Evolutionary conservation across 2,329 filamentous ascomycete genomes (phyloP).

Genomic region (Parascedosporium putredinis): DNA sequence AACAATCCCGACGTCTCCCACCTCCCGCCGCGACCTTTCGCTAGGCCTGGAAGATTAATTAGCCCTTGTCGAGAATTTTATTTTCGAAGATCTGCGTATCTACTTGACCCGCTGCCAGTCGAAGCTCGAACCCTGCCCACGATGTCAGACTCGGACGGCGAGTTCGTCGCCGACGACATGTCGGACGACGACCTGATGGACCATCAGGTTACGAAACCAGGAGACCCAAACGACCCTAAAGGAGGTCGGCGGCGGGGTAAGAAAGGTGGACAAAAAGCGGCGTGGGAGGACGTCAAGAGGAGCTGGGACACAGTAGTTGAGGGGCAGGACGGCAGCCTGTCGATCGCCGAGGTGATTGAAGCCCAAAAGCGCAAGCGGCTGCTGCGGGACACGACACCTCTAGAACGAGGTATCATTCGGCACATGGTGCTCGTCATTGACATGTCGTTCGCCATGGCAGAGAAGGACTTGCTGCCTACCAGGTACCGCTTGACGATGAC

Average conservation of each 20-base stretch:
- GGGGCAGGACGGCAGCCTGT: slow-evolving; percentile 68
- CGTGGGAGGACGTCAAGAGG: slow-evolving; percentile 57
- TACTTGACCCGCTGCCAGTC: neutral
- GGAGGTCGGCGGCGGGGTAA: slow-evolving; percentile 11
- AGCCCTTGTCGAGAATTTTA: neutral
- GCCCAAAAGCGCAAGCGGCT: slow-evolving; percentile 73
- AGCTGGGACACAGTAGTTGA: slow-evolving; percentile 69
- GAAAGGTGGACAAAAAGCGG: slow-evolving; percentile 24
- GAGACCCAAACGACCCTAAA: neutral
- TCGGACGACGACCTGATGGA: slow-evolving; percentile 55
- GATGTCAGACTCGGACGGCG: slow-evolving; percentile 69
- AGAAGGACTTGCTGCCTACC: slow-evolving; percentile 88
- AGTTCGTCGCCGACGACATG: slow-evolving; percentile 52
- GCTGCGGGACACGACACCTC: slow-evolving; percentile 83
- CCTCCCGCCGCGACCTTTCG: too few species aligned
- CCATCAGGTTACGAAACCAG: slow-evolving; percentile 30
- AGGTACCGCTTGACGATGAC: slow-evolving; percentile 73
- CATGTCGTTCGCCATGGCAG: slow-evolving; percentile 84
- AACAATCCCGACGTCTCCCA: too few species aligned
- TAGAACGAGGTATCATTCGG: slow-evolving; percentile 96
- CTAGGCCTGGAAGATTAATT: too few species aligned
- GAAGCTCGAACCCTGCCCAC: neutral
- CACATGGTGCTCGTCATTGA: slow-evolving; percentile 87
- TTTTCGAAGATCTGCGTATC: neutral
- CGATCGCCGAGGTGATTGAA: slow-evolving; percentile 65